Conservation (phyloP, 148 eudicot genomes). For the Gaultheria prostrata region DNA sequence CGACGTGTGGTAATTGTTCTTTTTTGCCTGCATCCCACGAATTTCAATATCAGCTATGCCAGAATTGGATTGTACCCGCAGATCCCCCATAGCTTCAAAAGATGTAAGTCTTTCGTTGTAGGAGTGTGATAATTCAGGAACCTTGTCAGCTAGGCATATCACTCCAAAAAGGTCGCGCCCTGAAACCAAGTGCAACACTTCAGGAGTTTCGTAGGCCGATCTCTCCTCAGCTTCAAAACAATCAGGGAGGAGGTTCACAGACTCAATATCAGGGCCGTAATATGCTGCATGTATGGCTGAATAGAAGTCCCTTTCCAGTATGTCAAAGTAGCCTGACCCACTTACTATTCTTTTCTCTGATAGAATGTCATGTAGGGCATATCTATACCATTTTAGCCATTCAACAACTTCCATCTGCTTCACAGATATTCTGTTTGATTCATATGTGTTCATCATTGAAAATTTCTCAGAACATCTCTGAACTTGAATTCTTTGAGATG, state of each 20-base stretch:
- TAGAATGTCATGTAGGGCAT: conserved; percentile 68
- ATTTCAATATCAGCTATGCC: conserved; percentile 16
- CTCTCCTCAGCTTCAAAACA: conserved; percentile 96
- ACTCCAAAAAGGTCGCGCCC: conserved; percentile 94
- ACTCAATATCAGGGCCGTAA: conserved; percentile 78
- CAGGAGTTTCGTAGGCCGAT: conserved; percentile 63
- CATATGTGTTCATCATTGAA: conserved; percentile 53
- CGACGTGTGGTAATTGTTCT: conserved; percentile 19
- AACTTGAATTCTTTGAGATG: conserved; percentile 43
- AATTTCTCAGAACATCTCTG: conserved; percentile 35
- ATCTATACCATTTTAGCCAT: conserved; percentile 92
- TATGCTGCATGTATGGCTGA: conserved; percentile 85
- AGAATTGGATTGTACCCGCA: conserved; percentile 15
- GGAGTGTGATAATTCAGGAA: conserved; percentile 48
- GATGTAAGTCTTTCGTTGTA: conserved; percentile 40
- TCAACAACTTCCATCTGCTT: conserved; percentile 96
- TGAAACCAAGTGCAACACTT: conserved; percentile 91
- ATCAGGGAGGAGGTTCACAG: conserved; percentile 78
- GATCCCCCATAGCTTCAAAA: conserved; percentile 25
- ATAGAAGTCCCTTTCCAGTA: conserved; percentile 74
- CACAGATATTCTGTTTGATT: conserved; percentile 30
- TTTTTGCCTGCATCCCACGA: conserved; percentile 15
- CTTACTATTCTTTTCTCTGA: conserved; percentile 59
- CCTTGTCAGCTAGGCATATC: conserved; percentile 56
- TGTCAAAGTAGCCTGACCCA: conserved; percentile 85